Evolutionary conservation across 164 flowering plant species (phyloP), one percentile per base, ranked within the genome.

Genomic region (Magnolia officinalis): DNA sequence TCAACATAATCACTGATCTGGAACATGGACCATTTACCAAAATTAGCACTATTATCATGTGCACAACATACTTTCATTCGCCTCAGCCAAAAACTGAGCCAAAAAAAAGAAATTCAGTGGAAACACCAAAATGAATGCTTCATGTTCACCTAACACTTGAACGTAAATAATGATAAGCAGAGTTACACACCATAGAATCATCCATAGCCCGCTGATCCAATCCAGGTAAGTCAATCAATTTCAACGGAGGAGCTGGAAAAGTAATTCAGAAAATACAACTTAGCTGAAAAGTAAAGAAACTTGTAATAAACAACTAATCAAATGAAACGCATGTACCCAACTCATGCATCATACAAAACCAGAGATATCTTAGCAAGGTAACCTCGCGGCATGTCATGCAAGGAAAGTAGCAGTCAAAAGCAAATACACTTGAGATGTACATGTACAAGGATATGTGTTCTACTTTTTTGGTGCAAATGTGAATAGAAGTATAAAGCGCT

Each of bases 141-240:
- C 73, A 23, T 20, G 24, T 31, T 68, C 14, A 18, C 2, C 7
- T 29, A 8, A 31, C 50, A 68, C 50, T 68, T 68, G 45, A 31
- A 19, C 2, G 8, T 29, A 31, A 68, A 67, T 10, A 6, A n/a
- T 10, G 72, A 70, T 37, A 70, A 50, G 26, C 23, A n/a, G 8
- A 70, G 70, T 66, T 70, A 84, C 96, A 85, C 77, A 96, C 99
- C 91, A 93, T 10, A 59, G 98, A 84, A 64, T 92, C 98, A 84
- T 92, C 98, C 85, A 91, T 81, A 74, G 86, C 89, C 75, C 97
- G 86, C 78, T 96, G 98, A 81, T 96, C 99, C 83, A 93, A 81
- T 70, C 99, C 99, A 81, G 99, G 99, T 65, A 96, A 86, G 86
- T 96, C 99, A 78, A 90, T 81, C 85, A 96, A 82, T 80, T 96